Percentiles rank a stretch among this genome's conserved stretches.
These are phyloP conservation scores for Syzygium jambos DNA, from an alignment of 345 rosid species.

Conservation along the genomic window DNA sequence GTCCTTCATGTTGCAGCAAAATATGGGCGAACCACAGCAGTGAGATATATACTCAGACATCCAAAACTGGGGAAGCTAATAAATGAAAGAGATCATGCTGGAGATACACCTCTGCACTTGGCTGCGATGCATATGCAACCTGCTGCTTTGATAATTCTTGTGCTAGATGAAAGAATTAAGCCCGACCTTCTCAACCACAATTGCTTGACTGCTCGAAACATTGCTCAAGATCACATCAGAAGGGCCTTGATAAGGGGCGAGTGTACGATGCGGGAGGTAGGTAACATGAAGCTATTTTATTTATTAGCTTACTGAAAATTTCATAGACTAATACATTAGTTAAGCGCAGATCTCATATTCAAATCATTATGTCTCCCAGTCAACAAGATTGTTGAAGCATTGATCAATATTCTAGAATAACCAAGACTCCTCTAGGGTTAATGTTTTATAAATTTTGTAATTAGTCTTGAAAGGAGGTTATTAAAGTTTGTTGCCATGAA, in stretches of 20 bases:
- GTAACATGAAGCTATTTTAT: neutral
- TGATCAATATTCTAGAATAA: neutral
- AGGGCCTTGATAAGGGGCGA: too few relatives aligned
- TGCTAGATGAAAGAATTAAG: neutral
- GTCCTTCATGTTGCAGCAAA: neutral
- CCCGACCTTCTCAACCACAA: accelerated
- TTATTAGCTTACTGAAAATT: too few relatives aligned
- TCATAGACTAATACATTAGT: neutral
- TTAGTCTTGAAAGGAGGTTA: too few relatives aligned
- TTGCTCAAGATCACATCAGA: too few relatives aligned
- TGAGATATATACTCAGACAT: neutral
- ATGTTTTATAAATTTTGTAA: too few relatives aligned
- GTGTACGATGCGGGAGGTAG: too few relatives aligned
- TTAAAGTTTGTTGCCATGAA: too few relatives aligned
- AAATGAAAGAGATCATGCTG: neutral
- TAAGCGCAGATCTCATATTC: neutral
- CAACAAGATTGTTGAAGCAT: too few relatives aligned
- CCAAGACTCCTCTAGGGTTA: too few relatives aligned
- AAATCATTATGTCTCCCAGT: neutral
- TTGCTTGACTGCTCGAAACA: too few relatives aligned
- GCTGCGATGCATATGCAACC: neutral
- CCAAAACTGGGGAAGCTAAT: accelerated
- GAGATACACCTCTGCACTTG: neutral
- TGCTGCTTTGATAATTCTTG: neutral
- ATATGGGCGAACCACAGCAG: neutral